Conservation (phyloP, 2,329 filamentous ascomycete species). For the Metarhizium album region DNA sequence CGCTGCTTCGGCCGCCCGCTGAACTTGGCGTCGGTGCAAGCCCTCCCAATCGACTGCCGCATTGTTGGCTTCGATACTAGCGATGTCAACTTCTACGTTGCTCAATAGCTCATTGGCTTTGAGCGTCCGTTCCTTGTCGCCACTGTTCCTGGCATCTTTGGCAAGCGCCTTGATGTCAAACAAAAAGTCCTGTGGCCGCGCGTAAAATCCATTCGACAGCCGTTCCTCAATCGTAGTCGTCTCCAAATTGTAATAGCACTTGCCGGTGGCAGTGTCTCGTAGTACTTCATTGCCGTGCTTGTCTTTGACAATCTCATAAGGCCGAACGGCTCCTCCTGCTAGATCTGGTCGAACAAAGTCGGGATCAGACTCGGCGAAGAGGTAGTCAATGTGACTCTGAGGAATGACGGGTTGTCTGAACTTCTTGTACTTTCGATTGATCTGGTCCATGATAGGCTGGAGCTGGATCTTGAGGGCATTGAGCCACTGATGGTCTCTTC, state of each 20-base stretch:
- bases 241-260: slow-evolving; percentile 93
- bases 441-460: slow-evolving; percentile 94
- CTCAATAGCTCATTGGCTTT: slow-evolving; percentile 86
- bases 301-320: slow-evolving; percentile 72
- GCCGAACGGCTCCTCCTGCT: slow-evolving; percentile 47
- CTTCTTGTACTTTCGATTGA: slow-evolving; percentile 80
- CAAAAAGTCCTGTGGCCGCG: slow-evolving; percentile 78
- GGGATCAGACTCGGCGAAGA: slow-evolving; percentile 76
- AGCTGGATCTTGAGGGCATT: slow-evolving; percentile 82
- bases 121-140: slow-evolving; percentile 72
- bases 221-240: slow-evolving; percentile 88
- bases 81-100: slow-evolving; percentile 91
- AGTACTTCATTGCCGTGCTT: slow-evolving; percentile 68
- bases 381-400: slow-evolving; percentile 62
- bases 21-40: slow-evolving; percentile 62
- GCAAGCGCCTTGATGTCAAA: slow-evolving; percentile 76
- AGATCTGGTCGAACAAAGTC: slow-evolving; percentile 51
- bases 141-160: slow-evolving; percentile 71
- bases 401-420: slow-evolving; percentile 76
- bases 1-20: slow-evolving; percentile 47
- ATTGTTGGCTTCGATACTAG: slow-evolving; percentile 59
- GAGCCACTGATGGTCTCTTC: slow-evolving; percentile 71
- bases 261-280: slow-evolving; percentile 61
- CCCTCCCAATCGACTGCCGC: slow-evolving; percentile 68
- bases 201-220: slow-evolving; percentile 94